These are phyloP conservation scores for Chalciporus sp. DNA, from an alignment of 1,284 basidiomycete genomes.

Conservation along the genomic window DNA sequence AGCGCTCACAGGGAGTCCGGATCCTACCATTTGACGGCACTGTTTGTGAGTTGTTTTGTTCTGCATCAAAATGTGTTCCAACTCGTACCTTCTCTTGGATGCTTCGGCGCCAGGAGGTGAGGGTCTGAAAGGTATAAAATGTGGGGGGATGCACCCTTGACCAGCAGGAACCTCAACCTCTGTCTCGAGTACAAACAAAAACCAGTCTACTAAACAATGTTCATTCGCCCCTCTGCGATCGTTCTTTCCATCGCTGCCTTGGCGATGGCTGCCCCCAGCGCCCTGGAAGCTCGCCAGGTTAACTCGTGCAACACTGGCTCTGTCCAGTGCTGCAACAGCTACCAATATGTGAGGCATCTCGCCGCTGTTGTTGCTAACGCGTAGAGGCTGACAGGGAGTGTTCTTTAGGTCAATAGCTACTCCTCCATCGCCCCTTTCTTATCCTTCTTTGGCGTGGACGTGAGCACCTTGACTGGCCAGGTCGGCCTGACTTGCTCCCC, in stretches of 20 bases:
- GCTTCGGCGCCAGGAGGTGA: not conserved
- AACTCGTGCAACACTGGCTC: slow-evolving; percentile 18
- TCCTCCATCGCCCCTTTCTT: no score
- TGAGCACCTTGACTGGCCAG: not conserved
- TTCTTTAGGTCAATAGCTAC: no score
- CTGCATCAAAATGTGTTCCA: not conserved
- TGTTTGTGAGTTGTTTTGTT: not conserved
- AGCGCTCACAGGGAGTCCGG: not conserved
- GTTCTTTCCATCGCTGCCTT: slow-evolving; percentile 12
- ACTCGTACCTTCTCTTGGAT: not conserved
- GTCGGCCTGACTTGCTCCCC: slow-evolving; percentile 17
- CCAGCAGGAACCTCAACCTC: not conserved
- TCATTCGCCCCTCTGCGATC: slow-evolving; percentile 8
- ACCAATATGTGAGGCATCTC: slow-evolving; percentile 1
- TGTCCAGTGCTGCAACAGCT: slow-evolving; percentile 17
- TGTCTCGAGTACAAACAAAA: not conserved
- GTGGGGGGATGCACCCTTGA: not conserved
- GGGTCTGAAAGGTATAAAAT: not conserved
- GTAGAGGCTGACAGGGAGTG: not conserved
- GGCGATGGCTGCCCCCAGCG: slow-evolving; percentile 9
- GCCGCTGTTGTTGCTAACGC: not conserved
- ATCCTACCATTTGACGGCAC: not conserved
- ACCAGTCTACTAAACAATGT: slow-evolving; percentile 14
- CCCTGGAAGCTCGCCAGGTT: slow-evolving; percentile 4
- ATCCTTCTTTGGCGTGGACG: no score